Conservation (phyloP, 306 rosid species). For the Carpinus fangiana region DNA sequence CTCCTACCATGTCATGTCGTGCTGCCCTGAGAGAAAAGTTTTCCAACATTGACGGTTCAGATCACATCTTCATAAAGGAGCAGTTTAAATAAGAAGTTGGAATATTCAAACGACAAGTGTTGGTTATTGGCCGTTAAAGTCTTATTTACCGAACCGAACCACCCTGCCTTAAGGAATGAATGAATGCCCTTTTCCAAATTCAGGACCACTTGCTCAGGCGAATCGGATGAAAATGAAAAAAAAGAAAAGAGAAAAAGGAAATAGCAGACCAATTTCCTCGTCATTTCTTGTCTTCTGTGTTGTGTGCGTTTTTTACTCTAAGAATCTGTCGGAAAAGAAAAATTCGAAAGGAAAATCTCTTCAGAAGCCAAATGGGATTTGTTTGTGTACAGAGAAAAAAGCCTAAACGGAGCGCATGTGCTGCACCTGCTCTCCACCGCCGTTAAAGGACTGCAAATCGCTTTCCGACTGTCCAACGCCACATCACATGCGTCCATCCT, state of each 20-base stretch:
- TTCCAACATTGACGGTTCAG: slow-evolving; percentile 34
- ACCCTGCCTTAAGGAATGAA: no score
- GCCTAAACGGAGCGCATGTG: slow-evolving; percentile 68
- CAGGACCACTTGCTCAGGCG: no score
- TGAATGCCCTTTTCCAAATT: background rate
- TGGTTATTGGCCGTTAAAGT: slow-evolving; percentile 60
- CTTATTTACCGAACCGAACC: background rate
- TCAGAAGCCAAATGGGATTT: slow-evolving; percentile 39
- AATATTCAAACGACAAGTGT: slow-evolving; percentile 39
- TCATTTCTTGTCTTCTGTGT: slow-evolving; percentile 23
- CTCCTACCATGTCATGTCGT: no score
- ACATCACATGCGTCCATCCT: slow-evolving; percentile 30
- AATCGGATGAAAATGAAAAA: no score
- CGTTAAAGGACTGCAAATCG: slow-evolving; percentile 37
- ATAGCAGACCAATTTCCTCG: no score
- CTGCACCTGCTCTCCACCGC: slow-evolving; percentile 60
- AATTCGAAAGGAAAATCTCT: slow-evolving; percentile 22
- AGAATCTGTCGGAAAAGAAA: slow-evolving; percentile 30
- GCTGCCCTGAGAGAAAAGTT: background rate
- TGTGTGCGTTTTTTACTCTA: slow-evolving; percentile 28
- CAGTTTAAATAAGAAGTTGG: slow-evolving; percentile 26
- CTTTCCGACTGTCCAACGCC: slow-evolving; percentile 44
- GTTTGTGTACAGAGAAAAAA: slow-evolving; percentile 24
- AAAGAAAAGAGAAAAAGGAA: no score
- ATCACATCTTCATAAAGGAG: slow-evolving; percentile 14